Evolutionary conservation across 768 basidiomycete species (phyloP).

Genomic region (Candolleomyces aberdarensis): DNA sequence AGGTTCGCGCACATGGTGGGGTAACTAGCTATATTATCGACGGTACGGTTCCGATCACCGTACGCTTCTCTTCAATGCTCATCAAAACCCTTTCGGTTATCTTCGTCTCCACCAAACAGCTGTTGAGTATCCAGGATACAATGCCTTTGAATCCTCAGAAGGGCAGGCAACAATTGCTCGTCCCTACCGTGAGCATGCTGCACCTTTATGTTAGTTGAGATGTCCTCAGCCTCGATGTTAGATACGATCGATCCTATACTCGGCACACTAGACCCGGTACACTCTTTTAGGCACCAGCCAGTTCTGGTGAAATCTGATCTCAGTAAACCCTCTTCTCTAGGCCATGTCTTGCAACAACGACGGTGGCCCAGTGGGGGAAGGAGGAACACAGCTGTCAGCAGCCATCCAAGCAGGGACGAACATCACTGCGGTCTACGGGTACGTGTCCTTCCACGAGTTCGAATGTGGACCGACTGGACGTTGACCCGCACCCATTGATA

Average conservation of each 20-base stretch:
- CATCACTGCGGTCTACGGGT: conserved; percentile 34
- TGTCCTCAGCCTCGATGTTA: not conserved
- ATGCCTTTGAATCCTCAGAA: conserved; percentile 29
- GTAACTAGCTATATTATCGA: no score
- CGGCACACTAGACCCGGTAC: not conserved
- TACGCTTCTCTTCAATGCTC: no score
- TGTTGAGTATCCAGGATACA: conserved; percentile 27
- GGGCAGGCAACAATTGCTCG: conserved; percentile 32
- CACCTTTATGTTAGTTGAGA: no score
- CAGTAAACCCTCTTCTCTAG: conserved; percentile 6
- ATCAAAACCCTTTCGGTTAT: no score
- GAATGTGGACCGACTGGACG: no score
- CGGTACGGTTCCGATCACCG: no score
- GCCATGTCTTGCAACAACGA: conserved; percentile 35
- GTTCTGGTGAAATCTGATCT: no score
- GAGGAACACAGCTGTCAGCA: conserved; percentile 29
- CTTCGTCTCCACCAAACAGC: conserved; percentile 10
- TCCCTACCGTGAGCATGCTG: conserved; percentile 13
- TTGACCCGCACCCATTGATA: not conserved
- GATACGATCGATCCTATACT: not conserved
- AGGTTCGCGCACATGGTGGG: no score
- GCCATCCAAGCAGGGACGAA: conserved; percentile 29
- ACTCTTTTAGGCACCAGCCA: not conserved
- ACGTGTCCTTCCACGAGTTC: not conserved
- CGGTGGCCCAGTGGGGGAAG: conserved; percentile 19